Percentiles rank a stretch among this genome's conserved stretches.
Conservation (phyloP, 805 yeast genomes). For the Candida saitoana region DNA sequence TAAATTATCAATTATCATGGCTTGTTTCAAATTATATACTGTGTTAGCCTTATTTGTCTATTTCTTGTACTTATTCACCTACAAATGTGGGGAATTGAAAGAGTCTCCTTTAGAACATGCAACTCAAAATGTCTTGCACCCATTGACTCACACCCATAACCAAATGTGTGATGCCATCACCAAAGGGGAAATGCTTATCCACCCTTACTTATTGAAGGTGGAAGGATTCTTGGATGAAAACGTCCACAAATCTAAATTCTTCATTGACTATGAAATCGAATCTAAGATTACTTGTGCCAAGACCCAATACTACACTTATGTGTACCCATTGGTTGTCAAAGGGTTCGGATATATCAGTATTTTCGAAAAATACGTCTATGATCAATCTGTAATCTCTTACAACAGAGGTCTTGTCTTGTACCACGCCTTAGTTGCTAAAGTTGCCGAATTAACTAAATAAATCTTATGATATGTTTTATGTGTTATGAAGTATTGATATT, state of each 20-base stretch:
- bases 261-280: conserved; percentile 28
- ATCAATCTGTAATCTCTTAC: conserved; percentile 9
- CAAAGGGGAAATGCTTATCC: conserved; percentile 22
- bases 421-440: not conserved
- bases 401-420: not conserved
- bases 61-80: conserved; percentile 33
- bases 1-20: not conserved
- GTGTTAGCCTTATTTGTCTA: conserved; percentile 18
- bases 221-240: conserved; percentile 30
- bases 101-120: conserved; percentile 28
- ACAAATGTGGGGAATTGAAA: conserved; percentile 34
- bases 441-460: not conserved
- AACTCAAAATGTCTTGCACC: conserved; percentile 31
- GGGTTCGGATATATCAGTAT: conserved; percentile 31
- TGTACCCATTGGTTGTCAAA: conserved; percentile 29
- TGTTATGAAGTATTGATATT: not conserved
- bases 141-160: conserved; percentile 34
- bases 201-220: conserved; percentile 28
- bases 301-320: conserved; percentile 19
- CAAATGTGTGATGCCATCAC: conserved; percentile 30
- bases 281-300: conserved; percentile 23
- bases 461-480: not conserved
- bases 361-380: conserved; percentile 29
- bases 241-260: conserved; percentile 34
- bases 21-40: not conserved